Conservation (phyloP, 2,329 filamentous ascomycete species). For the Graphium sp. region DNA sequence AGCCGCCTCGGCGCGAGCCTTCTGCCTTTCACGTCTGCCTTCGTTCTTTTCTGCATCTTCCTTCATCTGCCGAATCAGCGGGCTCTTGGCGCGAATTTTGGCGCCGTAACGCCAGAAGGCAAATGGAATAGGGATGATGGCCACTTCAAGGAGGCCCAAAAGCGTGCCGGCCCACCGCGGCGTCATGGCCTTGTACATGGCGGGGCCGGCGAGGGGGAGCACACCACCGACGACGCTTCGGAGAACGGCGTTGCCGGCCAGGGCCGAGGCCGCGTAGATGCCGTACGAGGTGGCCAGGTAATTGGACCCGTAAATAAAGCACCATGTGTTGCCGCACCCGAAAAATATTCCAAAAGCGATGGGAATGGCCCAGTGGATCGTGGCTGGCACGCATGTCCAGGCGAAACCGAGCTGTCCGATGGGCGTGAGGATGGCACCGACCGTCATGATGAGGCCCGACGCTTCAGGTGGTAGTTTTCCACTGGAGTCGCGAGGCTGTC, state of each 20-base stretch:
- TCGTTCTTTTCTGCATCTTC: conserved; percentile 22
- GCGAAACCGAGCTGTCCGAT: conserved; percentile 73
- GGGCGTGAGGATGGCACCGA: conserved; percentile 58
- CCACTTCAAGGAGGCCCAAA: conserved; percentile 55
- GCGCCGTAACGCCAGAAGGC: conserved; percentile 54
- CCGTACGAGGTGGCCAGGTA: conserved; percentile 68
- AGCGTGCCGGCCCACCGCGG: conserved; percentile 69
- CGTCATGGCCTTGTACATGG: conserved; percentile 52
- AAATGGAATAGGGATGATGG: conserved; percentile 63
- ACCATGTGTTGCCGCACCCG: conserved; percentile 56
- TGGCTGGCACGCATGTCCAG: conserved; percentile 66
- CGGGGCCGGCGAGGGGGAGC: conserved; percentile 56
- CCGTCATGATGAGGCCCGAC: conserved; percentile 62
- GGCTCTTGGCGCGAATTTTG: conserved; percentile 32
- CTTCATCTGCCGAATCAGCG: conserved; percentile 23
- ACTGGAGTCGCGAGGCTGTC: conserved; percentile 57
- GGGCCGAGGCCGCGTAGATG: conserved; percentile 65
- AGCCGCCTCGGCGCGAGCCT: too few relatives aligned
- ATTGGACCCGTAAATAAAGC: conserved; percentile 71
- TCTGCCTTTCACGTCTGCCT: conserved; percentile 4
- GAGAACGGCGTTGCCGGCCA: conserved; percentile 65
- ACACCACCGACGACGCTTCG: conserved; percentile 60
- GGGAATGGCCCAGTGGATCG: conserved; percentile 69
- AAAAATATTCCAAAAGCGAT: conserved; percentile 68
- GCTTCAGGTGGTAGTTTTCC: conserved; percentile 63